Percentiles rank a stretch among this genome's conserved stretches.
Evolutionary conservation across 768 basidiomycete species (phyloP).

Genomic region (Macrolepiota fuliginosa): DNA sequence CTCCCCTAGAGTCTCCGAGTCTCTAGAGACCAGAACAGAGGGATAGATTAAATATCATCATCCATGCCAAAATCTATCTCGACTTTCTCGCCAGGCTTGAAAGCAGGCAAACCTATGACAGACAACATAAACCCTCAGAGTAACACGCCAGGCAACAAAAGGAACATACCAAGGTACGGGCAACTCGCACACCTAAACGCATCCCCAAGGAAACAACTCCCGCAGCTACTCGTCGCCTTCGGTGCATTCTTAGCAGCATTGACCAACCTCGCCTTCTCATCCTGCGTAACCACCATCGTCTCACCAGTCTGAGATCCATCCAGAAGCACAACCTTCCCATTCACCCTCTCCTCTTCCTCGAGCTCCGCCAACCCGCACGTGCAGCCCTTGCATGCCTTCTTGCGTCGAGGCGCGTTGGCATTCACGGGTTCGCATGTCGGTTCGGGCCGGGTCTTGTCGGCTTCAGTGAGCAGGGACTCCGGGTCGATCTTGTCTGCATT

Average conservation of each 20-base stretch:
- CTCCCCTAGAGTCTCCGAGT: background rate
- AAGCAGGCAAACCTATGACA: slow-evolving; percentile 84
- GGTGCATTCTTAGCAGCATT: slow-evolving; percentile 68
- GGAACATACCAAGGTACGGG: slow-evolving; percentile 87
- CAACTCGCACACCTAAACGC: slow-evolving; percentile 96
- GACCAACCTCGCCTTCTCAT: slow-evolving; percentile 64
- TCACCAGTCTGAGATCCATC: slow-evolving; percentile 62
- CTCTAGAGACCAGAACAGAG: background rate
- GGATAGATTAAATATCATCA: slow-evolving; percentile 68
- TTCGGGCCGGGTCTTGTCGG: slow-evolving; percentile 76
- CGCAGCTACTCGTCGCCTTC: slow-evolving; percentile 95
- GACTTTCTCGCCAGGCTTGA: slow-evolving; percentile 98
- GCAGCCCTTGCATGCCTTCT: slow-evolving; percentile 95
- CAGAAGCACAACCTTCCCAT: slow-evolving; percentile 63
- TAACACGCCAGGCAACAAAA: background rate
- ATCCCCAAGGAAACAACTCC: slow-evolving; percentile 96
- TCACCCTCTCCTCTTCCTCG: slow-evolving; percentile 75
- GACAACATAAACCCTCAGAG: slow-evolving; percentile 15
- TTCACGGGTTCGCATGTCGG: slow-evolving; percentile 72
- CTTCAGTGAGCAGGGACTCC: slow-evolving; percentile 78
- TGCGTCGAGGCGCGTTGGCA: slow-evolving; percentile 56
- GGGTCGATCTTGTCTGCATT: slow-evolving; percentile 77
- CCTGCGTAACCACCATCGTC: slow-evolving; percentile 52
- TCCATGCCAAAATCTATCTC: slow-evolving; percentile 88
- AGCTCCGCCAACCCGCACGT: slow-evolving; percentile 95